Evolutionary conservation across 2,329 filamentous ascomycete genomes (phyloP), one percentile per base, ranked within the genome.

Genomic region (Boeremia exigua): DNA sequence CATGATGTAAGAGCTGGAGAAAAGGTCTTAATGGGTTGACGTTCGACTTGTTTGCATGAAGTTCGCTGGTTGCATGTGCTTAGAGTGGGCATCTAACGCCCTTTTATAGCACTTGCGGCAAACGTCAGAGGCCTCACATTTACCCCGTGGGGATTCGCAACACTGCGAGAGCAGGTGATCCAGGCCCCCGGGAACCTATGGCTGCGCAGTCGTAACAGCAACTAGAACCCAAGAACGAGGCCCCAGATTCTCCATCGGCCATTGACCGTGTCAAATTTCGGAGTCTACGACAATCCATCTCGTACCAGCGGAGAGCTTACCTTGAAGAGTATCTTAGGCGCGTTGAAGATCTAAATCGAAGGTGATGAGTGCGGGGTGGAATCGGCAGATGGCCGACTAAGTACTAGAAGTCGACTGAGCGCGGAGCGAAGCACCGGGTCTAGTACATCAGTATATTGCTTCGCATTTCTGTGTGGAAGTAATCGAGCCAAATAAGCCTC

Each of bases 321-420:
- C 48, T 6, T 15, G 14, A 30, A 2, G 37, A 33, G 14, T 10
- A 6, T 3, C 4, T 9, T 12, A 11, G 19, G 4, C 2, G 43
- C 15, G 30, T 37, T 17, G 2, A n/a, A 19, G 6, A n/a, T 28
- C 23, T 12, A 15, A n/a, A 36, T 10, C 27, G 17, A 30, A 17
- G 14, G 15, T 19, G 11, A 15, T 10, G 32, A 28, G 23, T 45
- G 52, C 46, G 42, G 42, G 48, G 39, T 45, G 19, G 4, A 30
- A 19, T 48, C 48, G 54, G 54, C 49, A 29, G 40, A 57, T 36
- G 39, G 14, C 53, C 53, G 53, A 51, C 4, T n/a, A 42, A 14
- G 6, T 33, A 17, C 47, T 27, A 39, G 9, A 14, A 32, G 10
- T 38, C 4, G 10, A 28, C 10, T 38, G 10, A 28, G 9, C 11